Evolutionary conservation across 2,329 filamentous ascomycete genomes (phyloP), one percentile per base, ranked within the genome.

Genomic region (Trichoderma atroviride): DNA sequence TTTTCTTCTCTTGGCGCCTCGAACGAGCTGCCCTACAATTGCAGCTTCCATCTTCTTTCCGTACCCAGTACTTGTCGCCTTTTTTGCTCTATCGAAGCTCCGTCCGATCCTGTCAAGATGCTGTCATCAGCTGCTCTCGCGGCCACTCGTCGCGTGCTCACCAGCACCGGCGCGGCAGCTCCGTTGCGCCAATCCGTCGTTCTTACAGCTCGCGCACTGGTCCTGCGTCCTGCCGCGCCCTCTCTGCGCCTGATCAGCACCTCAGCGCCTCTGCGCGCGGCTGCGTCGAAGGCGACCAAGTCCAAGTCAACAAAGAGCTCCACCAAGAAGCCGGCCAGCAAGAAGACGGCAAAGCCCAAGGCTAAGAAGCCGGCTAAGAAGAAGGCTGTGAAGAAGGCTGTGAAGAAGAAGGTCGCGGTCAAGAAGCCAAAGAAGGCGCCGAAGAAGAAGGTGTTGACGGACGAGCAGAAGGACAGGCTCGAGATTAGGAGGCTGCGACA

Each of bases 111-210:
- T 43, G 29, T 27, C 63, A 74, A 70, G 69, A 85, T 85, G 83
- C 75, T 85, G 71, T 80, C 79, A 63, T 77, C 79, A 35, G 75
- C 84, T 71, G 79, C 79, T 71, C 79, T 81, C 72, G 78, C 76
- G 65, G 79, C 76, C 66, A 75, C 78, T 70, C 78, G 77, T 75
- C 81, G 81, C 72, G 73, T 76, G 64, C 72, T 76, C 59, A 37
- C 43, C 52, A 64, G 56, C 65, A 47, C 66, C 66, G 67, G 69
- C 53, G 66, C 58, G 19, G 65, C 53, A 37, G 52, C 66, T 47
- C 70, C 70, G 70, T 72, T 64, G 70, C 73, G 53, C 61, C 75
- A 65, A 50, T 53, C 50, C 72, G 72, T 71, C 73, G 56, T 71
- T 62, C 52, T 76, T 47, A 64, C 71, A 62, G 70, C 72, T 50